Percentiles rank a stretch among this genome's conserved stretches.
Conservation (phyloP, 108 stramenopile species). For the Aurantiochytrium sp. region DNA sequence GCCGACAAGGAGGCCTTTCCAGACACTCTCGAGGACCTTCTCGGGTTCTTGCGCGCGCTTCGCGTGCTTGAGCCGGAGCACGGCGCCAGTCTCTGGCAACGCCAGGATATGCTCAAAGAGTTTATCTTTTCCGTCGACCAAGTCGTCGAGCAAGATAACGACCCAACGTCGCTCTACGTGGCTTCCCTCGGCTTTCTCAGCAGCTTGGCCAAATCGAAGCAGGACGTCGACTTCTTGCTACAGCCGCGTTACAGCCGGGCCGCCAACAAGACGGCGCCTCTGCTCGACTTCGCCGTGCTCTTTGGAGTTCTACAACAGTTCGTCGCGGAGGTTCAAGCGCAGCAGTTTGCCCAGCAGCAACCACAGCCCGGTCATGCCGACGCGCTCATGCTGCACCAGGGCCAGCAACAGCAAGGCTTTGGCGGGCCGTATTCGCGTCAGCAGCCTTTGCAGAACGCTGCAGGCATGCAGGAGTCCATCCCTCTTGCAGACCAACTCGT, state of each 20-base stretch:
- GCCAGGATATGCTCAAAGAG: background rate
- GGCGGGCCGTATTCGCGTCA: too few species aligned
- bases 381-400: background rate
- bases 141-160: background rate
- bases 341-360: background rate
- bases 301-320: background rate
- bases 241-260: background rate
- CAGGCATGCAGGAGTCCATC: background rate
- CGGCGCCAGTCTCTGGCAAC: background rate
- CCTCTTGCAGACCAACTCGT: background rate
- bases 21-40: constrained; percentile 1
- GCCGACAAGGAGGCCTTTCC: background rate
- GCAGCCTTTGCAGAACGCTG: too few species aligned
- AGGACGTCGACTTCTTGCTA: background rate
- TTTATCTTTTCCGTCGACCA: background rate
- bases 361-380: background rate
- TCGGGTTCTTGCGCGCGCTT: background rate
- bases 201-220: background rate
- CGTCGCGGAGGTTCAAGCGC: background rate
- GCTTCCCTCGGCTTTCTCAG: background rate
- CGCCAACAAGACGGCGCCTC: background rate
- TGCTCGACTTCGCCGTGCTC: background rate
- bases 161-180: constrained; percentile 8
- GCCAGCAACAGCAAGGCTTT: background rate
- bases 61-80: background rate